Evolutionary conservation across 345 rosid genomes (phyloP), one percentile per base, ranked within the genome.

Genomic region (Punica granatum): DNA sequence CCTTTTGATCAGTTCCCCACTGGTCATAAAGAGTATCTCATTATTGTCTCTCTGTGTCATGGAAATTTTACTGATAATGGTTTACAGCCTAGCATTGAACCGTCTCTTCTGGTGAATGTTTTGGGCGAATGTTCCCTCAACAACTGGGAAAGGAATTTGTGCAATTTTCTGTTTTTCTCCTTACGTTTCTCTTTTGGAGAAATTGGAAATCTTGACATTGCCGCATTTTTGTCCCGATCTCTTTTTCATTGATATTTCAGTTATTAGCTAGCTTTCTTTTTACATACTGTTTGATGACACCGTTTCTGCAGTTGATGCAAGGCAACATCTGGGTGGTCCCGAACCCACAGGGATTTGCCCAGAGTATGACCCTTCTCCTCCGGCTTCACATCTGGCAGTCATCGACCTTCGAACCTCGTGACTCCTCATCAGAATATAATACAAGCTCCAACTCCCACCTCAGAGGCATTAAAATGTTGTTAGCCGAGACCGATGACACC

Each of bases 321-420:
- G 99, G 99, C 65, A 84, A 82, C 73, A 85, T 94, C 72, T 91
- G 90, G 81, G 83, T 82, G 44, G 76, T 83, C 31, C 89, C 86
- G 26, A 81, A 82, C 67, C 64, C 77, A 49, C 83, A 74, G 14
- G 89, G 96, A 58, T 76, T 80, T 58, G 81, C 86, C 16, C 86
- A 86, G 74, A 78, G 91, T 78, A 88, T 88, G 88, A 86, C 88
- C 3, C 80, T 94, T 60, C 81, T 84, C 74, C 90, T 94, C 33
- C 75, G 86, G 65, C 88, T 94, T 74, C 86, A 82, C 68, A 73
- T 79, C 35, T 83, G 75, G 28, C 78, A 77, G 15, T 84, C 99
- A 43, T 25, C 84, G 34, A 77, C 81, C 30, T 72, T 84, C 2
- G 90, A 81, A 42, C 56, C 86, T 12, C 74, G 81, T 6, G 85